Base-by-base conservation (phyloP, 805 yeast genomes). In the Cyberlindnera xishuangbannaensis region DNA sequence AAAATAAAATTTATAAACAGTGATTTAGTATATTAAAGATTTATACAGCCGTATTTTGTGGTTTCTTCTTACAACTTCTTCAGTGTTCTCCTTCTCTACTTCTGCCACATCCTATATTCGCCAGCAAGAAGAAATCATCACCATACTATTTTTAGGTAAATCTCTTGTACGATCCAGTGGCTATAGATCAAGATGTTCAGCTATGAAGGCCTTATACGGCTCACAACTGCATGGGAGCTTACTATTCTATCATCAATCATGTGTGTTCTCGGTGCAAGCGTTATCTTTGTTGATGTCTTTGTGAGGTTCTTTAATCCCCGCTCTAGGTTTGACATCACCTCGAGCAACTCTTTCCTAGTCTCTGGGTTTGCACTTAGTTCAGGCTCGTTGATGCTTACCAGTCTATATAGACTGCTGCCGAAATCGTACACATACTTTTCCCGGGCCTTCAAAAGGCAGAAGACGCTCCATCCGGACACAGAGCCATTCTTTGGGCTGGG, bases 331-430 rank as follows among this genome's bases (percentile, higher is more conserved):
- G 60, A 68, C 24, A 65, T 83, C 27, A 67, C 71, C 33, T 69
- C 72, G 35, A 78, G 81, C 51, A 73, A 79, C 23, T 56, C 61
- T 11, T 78, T 88, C 51, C 67, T 90, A 40, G 77, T 83, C 25
- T 77, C 77, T 21, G 81, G 95, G 2, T 67, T 90, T 18, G 73
- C 92, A 0, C 58, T 88, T 31, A 77, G 88, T 43, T 67, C 90
- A 0, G 97, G 98, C 0, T 84, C 95, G 17, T 67, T 90, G 55
- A 38, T 80, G 2, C 75, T 87, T 49, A 86, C 97, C 0, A 73
- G 95, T 0, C 59, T 90, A 31, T 82, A 75, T 60, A 72, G 78
- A 40, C 64, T 90, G 31, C 59, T 88, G n/a, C 96, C 97, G 0
- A 78, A 75, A 40, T 71, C 84, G 0, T 46, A 58, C 25, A 49